phyloP scores from a whole-genome alignment of 768 basidiomycete genomes.

The Xanthoconium purpureum region DNA sequence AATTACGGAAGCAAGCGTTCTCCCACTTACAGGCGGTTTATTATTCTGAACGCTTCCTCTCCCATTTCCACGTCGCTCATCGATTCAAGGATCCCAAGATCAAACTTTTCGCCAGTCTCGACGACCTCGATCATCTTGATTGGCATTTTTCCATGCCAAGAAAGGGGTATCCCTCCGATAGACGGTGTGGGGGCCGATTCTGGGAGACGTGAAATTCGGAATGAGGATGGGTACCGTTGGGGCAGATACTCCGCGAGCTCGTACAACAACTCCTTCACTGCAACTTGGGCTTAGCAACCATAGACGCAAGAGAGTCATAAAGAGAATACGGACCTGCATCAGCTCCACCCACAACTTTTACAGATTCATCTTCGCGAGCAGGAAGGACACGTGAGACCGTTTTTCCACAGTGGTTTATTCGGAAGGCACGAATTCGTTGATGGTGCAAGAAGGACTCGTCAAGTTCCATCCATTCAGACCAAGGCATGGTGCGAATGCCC shows the following conservation, averaged over 20 bases:
- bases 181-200: slow-evolving; percentile 10
- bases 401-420: slow-evolving; percentile 50
- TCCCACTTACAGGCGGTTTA: slow-evolving; percentile 57
- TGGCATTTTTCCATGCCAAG: slow-evolving; percentile 44
- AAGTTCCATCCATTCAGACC: slow-evolving; percentile 75
- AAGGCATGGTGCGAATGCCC: slow-evolving; percentile 69
- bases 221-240: slow-evolving; percentile 61
- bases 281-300: neutral
- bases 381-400: slow-evolving; percentile 49
- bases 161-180: slow-evolving; percentile 27
- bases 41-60: slow-evolving; percentile 61
- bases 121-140: slow-evolving; percentile 54
- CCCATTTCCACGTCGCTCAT: slow-evolving; percentile 27
- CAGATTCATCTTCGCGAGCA: slow-evolving; percentile 40
- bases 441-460: slow-evolving; percentile 57
- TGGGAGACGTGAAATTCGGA: slow-evolving; percentile 45
- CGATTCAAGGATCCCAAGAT: slow-evolving; percentile 41
- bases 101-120: slow-evolving; percentile 49
- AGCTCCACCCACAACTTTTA: slow-evolving; percentile 30
- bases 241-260: slow-evolving; percentile 69
- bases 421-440: slow-evolving; percentile 54
- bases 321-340: slow-evolving; percentile 27
- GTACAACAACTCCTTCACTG: slow-evolving; percentile 65
- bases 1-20: neutral
- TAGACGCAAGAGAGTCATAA: neutral